Evolutionary conservation across 768 basidiomycete genomes (phyloP).

Genomic region (Lactarius hatsudake): DNA sequence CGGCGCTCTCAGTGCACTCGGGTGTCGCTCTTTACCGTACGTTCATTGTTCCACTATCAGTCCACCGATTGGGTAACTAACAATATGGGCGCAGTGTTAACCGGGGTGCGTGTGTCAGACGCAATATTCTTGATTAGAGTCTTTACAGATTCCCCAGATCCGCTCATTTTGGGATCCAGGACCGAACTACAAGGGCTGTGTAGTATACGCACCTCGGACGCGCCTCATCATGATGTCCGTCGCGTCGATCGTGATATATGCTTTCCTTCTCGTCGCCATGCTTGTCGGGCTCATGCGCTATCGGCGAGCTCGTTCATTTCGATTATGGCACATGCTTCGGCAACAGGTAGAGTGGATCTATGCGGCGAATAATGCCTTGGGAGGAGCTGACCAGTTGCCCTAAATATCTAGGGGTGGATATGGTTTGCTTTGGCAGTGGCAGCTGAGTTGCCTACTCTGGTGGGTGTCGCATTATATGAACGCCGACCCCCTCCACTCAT

Average conservation of each 20-base stretch:
- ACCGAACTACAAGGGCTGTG: constrained; percentile 12
- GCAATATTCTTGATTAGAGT: neutral
- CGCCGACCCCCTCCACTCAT: neutral
- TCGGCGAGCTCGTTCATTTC: neutral
- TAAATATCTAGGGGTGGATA: constrained; percentile 13
- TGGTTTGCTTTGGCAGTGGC: constrained; percentile 18
- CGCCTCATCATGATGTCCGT: constrained; percentile 12
- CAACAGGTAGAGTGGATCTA: constrained; percentile 3
- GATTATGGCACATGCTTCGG: constrained; percentile 9
- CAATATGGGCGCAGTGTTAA: neutral
- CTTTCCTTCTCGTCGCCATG: constrained; percentile 11
- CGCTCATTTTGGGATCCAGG: constrained; percentile 1
- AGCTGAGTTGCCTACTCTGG: constrained; percentile 19
- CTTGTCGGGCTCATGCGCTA: constrained; percentile 9
- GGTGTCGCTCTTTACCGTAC: constrained; percentile 1
- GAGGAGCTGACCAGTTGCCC: neutral
- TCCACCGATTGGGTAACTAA: neutral
- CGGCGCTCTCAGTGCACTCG: neutral
- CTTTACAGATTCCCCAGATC: constrained; percentile 7
- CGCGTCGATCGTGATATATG: constrained; percentile 4
- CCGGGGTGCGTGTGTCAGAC: constrained; percentile 3
- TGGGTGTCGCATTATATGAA: neutral
- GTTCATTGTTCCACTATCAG: neutral
- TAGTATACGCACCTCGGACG: neutral
- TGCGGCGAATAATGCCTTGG: no score